These are phyloP conservation scores for Saprolegnia diclina DNA, from an alignment of 352 stramenopile genomes.

Conservation along the genomic window DNA sequence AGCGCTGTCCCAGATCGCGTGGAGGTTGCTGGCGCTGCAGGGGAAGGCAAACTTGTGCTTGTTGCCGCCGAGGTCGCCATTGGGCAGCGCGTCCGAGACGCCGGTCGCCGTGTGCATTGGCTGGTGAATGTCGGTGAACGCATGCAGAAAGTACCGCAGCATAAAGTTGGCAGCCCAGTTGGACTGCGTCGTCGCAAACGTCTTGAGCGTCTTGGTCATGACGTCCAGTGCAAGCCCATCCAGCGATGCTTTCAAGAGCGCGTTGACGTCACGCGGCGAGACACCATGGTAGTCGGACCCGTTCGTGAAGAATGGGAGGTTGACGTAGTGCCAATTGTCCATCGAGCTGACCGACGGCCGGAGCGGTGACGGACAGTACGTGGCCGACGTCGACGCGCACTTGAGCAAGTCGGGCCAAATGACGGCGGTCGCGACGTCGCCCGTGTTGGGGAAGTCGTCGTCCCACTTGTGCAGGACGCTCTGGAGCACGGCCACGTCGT, in stretches of 20 bases:
- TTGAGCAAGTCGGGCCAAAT: conserved; percentile 62
- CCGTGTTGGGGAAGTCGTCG: conserved; percentile 54
- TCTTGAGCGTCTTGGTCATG: conserved; percentile 42
- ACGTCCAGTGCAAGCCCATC: conserved; percentile 43
- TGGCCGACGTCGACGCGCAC: conserved; percentile 38
- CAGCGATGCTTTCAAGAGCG: conserved; percentile 47
- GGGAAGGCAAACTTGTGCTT: conserved; percentile 43
- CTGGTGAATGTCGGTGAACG: conserved; percentile 55
- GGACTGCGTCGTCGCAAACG: conserved; percentile 57
- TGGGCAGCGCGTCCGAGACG: conserved; percentile 41
- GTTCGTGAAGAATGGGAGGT: conserved; percentile 52
- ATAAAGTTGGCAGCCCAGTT: conserved; percentile 54
- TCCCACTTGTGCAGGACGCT: conserved; percentile 41
- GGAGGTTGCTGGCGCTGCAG: conserved; percentile 49
- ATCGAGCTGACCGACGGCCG: conserved; percentile 48
- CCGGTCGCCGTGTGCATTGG: conserved; percentile 50
- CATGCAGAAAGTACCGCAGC: conserved; percentile 64
- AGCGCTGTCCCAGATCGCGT: conserved; percentile 56
- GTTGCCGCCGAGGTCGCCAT: conserved; percentile 56
- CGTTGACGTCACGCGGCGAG: conserved; percentile 33
- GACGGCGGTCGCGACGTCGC: conserved; percentile 38
- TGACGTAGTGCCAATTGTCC: conserved; percentile 65
- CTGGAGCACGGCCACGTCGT: conserved; percentile 46
- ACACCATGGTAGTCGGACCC: conserved; percentile 37
- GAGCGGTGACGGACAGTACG: conserved; percentile 33